A percentile compares a stretch with the other conserved stretches of the same genome.
Evolutionary conservation across 208 protist genomes (phyloP).

Genomic region (Leishmania tarentolae): DNA sequence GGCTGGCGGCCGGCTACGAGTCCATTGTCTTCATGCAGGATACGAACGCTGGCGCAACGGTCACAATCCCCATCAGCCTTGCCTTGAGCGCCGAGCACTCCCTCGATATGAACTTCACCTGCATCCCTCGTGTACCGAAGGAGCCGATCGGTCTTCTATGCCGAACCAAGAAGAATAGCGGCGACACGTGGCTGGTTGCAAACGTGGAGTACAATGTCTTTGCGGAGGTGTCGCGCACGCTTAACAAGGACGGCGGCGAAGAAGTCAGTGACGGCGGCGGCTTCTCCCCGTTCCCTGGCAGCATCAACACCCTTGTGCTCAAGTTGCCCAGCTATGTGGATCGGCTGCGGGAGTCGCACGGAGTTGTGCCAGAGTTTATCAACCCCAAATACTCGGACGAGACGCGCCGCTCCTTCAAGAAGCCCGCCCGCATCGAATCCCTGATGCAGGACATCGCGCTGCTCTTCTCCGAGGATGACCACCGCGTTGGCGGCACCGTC

Average conservation of each 20-base stretch:
- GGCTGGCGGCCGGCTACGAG: constrained; percentile 53
- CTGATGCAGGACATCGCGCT: constrained; percentile 91
- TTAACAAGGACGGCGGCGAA: constrained; percentile 56
- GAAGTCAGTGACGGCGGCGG: constrained; percentile 28
- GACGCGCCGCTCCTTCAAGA: constrained; percentile 59
- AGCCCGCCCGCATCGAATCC: constrained; percentile 86
- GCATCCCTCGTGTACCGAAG: constrained; percentile 82
- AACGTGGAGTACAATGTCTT: constrained; percentile 91
- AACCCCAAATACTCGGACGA: constrained; percentile 93
- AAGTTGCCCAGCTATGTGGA: constrained; percentile 62
- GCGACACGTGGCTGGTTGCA: constrained; percentile 41
- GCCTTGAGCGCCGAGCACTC: constrained; percentile 66
- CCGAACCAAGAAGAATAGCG: constrained; percentile 25
- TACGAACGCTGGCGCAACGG: constrained; percentile 84
- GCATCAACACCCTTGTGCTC: constrained; percentile 92
- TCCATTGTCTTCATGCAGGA: constrained; percentile 95
- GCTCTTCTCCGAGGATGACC: constrained; percentile 50
- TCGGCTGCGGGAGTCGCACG: constrained; percentile 57
- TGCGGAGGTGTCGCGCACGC: constrained; percentile 48
- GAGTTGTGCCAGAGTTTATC: constrained; percentile 93
- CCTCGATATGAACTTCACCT: constrained; percentile 91
- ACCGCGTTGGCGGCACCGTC: constrained; percentile 69
- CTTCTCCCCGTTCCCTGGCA: constrained; percentile 91
- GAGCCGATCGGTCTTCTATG: constrained; percentile 85
- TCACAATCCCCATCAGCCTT: constrained; percentile 79